Base-by-base conservation (phyloP, 164 flowering plant genomes). In the Brasenia schreberi region DNA sequence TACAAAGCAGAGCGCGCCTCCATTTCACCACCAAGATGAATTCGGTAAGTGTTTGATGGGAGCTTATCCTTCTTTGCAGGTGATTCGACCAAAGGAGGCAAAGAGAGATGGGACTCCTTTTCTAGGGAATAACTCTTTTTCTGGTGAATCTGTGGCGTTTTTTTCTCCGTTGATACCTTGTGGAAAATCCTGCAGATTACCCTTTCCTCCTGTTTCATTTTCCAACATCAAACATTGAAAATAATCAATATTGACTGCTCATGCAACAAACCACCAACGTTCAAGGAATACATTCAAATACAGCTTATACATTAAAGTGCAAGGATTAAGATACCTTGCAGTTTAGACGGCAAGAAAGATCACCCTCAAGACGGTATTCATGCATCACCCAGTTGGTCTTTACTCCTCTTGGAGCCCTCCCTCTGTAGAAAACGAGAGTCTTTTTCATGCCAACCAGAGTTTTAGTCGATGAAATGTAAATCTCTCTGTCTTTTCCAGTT, bases 341-440 rank as follows among this genome's bases (percentile, higher is more conserved):
- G 27, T 83, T 66, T 74, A 80, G 84, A 23, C 84, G 88, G 72
- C 66, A 84, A 53, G 92, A 83, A 75, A 87, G 83, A 68, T 85
- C 75, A 18, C 96, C 96, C 61, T 81, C 85, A 0, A 89, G 83
- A 59, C 96, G 87, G 77, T 87, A 89, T 73, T 89, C 96, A 66
- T 89, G 92, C 96, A 89, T 89, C 68, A 89, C 96, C 96, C 96
- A 89, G 64, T 80, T 81, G 68, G 92, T 87, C 62, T 89, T 89
- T 68, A 78, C 80, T 5, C 96, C 96, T 4, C 83, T 67, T 0
- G 96, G 96, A 19, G 96, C 96, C 70, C 96, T 81, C 16, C 96
- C 96, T 60, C 72, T 83, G 81, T 89, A 89, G 77, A 89, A 89
- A 49, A 89, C 96, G 0, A 89, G 86, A 39, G 96, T 89, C 74